Base-by-base conservation (phyloP, 345 rosid species). In the Arabis hirsuta region DNA sequence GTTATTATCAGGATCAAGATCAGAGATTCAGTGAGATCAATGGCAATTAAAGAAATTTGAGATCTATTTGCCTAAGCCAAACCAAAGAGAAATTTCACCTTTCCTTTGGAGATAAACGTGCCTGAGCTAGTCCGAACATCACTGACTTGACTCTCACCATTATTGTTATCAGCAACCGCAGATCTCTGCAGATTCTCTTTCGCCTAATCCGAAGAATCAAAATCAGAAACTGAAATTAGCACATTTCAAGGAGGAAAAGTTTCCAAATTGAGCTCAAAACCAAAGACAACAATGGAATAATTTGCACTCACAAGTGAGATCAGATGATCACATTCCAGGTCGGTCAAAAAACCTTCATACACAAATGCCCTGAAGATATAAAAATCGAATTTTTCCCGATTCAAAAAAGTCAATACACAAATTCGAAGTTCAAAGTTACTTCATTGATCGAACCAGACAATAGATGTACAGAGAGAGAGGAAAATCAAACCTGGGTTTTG, bases 61-160 rank as follows among this genome's bases (percentile, higher is more conserved):
- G 71, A 71, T 71, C 74, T 39, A 19, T 10, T 10, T 46, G 5
- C 1, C 39, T 14, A 36, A 24, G 19, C 10, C 26, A 34, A 44
- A 24, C 3, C 38, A 29, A 38, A 5, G 1, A 31, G 10, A 57
- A 53, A 16, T 32, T 6, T 22, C 73, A 93, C 98, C 94, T 94
- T 91, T 71, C 67, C 95, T 81, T 94, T 91, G 22, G 87, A 34
- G 78, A 94, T 94, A 74, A 94, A 94, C 85, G 88, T 94, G 56
- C 98, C 98, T 9, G 98, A 94, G 79, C 98, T 94, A 12, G 98
- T 94, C 20, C 98, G 76, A 67, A 91, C 98, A 39, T 94, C 88
- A 60, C 96, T 91, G 14, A 87, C 86, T 82, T 84, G 83, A 77
- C 96, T 86, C 81, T 88, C 79, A 55, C 98, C 98, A 51, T 88